Evolutionary conservation across 139 green algal species (phyloP).

Genomic region (Penium margaritaceum): DNA sequence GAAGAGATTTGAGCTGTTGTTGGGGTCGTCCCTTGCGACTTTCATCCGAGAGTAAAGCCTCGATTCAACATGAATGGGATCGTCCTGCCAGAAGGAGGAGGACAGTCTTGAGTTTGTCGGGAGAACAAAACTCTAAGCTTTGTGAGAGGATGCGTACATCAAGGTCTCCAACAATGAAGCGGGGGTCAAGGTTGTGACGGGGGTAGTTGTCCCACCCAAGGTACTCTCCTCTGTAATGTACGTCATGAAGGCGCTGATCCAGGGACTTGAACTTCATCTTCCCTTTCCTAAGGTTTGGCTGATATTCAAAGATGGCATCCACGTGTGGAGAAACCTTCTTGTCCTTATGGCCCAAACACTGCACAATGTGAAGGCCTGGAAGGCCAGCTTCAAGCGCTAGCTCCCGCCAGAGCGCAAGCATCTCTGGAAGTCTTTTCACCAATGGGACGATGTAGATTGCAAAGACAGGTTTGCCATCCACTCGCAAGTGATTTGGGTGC

Average conservation of each 20-base stretch:
- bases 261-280: background rate
- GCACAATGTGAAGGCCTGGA: constrained; percentile 17
- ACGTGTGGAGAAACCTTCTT: constrained; percentile 2
- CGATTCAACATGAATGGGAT: constrained; percentile 19
- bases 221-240: constrained; percentile 18
- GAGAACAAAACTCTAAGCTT: no score
- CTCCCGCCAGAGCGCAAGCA: constrained; percentile 9
- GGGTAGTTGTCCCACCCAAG: constrained; percentile 27
- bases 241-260: constrained; percentile 1
- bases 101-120: no score
- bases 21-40: constrained; percentile 13
- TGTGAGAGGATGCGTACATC: no score
- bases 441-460: constrained; percentile 20
- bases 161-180: constrained; percentile 13
- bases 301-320: constrained; percentile 22
- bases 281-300: constrained; percentile 12
- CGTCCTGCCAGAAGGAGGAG: no score
- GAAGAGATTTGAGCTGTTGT: constrained; percentile 27
- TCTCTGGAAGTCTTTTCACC: background rate
- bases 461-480: constrained; percentile 15
- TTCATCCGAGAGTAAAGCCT: background rate
- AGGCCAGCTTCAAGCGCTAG: constrained; percentile 12
- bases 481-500: constrained; percentile 12
- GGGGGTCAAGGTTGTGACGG: constrained; percentile 11
- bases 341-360: constrained; percentile 16